Evolutionary conservation across 2,329 filamentous ascomycete species (phyloP).

Genomic region (Aspergillus glaucus): DNA sequence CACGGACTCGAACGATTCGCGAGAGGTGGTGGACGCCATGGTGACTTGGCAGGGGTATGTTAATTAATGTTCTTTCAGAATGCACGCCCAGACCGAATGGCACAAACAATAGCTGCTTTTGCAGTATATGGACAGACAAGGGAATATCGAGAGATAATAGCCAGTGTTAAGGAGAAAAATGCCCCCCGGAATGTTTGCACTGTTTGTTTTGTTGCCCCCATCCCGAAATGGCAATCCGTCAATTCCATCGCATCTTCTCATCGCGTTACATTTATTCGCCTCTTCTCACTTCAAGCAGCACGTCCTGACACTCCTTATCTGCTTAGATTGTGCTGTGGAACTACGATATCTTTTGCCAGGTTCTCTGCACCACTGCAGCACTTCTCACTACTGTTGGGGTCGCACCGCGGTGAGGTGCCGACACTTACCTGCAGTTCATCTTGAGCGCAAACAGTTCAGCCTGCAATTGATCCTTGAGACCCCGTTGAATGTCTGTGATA

Average conservation of each 20-base stretch:
- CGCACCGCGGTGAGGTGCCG: no score
- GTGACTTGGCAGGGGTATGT: background rate
- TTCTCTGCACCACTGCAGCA: no score
- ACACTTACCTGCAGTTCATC: no score
- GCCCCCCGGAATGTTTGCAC: constrained; percentile 19
- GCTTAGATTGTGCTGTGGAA: no score
- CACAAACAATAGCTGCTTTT: background rate
- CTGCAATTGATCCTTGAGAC: no score
- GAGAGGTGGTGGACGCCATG: constrained; percentile 62
- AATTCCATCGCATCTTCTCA: background rate
- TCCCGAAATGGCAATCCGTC: constrained; percentile 13
- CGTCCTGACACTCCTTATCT: no score
- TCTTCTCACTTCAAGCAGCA: background rate
- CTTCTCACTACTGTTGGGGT: no score
- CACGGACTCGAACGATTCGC: constrained; percentile 74
- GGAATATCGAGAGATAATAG: background rate
- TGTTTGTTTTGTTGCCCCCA: constrained; percentile 19
- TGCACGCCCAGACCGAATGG: background rate
- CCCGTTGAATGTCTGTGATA: no score
- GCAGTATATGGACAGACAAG: background rate
- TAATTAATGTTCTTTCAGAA: background rate
- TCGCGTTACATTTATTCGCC: background rate
- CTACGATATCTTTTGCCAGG: no score
- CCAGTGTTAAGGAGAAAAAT: constrained; percentile 3
- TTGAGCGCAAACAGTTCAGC: no score